Base-by-base conservation (phyloP, 2,329 filamentous ascomycete species). In the Ceratocystis smalleyi region DNA sequence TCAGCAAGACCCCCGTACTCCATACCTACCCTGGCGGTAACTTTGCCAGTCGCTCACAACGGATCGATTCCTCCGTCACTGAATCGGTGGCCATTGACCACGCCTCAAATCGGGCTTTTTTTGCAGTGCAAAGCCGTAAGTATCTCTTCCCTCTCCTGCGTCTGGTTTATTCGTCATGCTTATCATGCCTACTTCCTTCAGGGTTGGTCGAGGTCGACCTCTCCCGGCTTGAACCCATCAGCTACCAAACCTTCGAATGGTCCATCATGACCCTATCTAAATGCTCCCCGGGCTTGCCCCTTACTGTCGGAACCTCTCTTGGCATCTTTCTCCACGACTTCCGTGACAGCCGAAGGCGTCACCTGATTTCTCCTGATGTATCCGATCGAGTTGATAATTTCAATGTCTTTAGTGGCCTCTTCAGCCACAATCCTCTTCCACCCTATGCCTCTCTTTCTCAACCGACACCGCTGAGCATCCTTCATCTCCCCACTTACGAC, bases 81-180 rank as follows among this genome's bases (percentile, higher is more conserved):
- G 91, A 96, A 72, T 91, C 88, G 70, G 86, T 96, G 55, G 91
- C 86, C 70, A 81, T 96, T 59, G 86, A 95, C 74, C 87, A 81
- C 69, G 73, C 77, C 55, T 77, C 78, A 43, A 79, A 84, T 69
- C 81, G 81, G 70, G 91, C 86, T 12, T 95, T 89, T 73, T 86
- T 96, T 73, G 89, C 89, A 1, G 83, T 94, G 10, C 85, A 88
- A 64, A 86, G 85, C 70, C 77, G 82, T 84, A 73, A 74, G 81
- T 78, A 30, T 61, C 24, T n/a, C 1, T 30, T 57, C 15, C 24
- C 19, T 51, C 47, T 17, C 5, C 12, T 57, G 15, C 19, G 30
- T 22, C 30, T 17, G 3, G 27, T 35, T 22, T 5, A 32, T 24
- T 47, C 55, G n/a, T 10, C 17, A 61, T 60, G 43, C 63, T 35